phyloP scores from a whole-genome alignment of 2,329 filamentous ascomycete species.

The Magnaporthales sp. region DNA sequence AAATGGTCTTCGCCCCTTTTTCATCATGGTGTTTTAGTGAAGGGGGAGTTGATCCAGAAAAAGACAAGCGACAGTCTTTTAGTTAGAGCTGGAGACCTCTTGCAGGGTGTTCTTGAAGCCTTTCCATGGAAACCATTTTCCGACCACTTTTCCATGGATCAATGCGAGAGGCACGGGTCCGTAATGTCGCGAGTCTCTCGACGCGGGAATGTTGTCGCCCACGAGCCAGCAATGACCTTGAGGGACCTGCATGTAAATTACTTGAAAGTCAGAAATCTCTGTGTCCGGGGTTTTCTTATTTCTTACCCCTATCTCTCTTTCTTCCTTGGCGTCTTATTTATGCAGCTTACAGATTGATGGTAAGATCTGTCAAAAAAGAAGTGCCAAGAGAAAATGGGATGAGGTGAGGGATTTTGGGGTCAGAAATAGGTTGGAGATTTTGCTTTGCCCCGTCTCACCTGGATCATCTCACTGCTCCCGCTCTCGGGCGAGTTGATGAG shows the following conservation, averaged over 20 bases:
- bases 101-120: neutral
- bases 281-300: neutral
- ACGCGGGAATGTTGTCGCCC: slow-evolving; percentile 80
- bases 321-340: neutral
- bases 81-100: neutral
- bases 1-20: neutral
- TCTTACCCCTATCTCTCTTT: neutral
- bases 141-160: slow-evolving; percentile 74
- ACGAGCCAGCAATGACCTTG: slow-evolving; percentile 85
- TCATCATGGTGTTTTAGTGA: neutral
- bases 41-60: neutral
- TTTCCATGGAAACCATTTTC: slow-evolving; percentile 36
- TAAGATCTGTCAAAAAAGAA: neutral
- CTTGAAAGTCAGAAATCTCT: neutral
- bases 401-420: neutral
- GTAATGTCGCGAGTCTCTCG: slow-evolving; percentile 77
- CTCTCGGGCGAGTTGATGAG: slow-evolving; percentile 51
- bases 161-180: slow-evolving; percentile 81
- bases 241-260: slow-evolving; percentile 56
- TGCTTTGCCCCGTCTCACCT: slow-evolving; percentile 36
- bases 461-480: slow-evolving; percentile 48
- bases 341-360: neutral
- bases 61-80: neutral
- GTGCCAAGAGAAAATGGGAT: neutral
- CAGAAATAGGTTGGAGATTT: neutral